Percentiles rank a stretch among this genome's conserved stretches.
phyloP scores from a whole-genome alignment of 257 asterid genomes.

The Osmanthus fragrans region DNA sequence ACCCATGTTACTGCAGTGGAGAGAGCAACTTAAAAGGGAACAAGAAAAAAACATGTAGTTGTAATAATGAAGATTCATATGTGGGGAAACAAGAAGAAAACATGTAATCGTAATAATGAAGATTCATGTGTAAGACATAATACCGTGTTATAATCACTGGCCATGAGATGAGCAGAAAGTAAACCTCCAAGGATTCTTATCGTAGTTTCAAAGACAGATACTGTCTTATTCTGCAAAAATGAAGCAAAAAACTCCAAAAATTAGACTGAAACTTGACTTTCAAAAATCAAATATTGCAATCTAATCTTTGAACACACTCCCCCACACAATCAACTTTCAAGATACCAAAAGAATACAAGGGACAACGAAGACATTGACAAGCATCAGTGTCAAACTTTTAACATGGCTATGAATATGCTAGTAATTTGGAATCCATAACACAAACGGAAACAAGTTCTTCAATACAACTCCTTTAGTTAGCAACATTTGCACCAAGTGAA shows the following conservation, averaged over 20 bases:
- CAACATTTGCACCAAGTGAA: neutral
- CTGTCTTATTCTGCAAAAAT: slow-evolving; percentile 88
- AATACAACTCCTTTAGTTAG: neutral
- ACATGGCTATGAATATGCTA: neutral
- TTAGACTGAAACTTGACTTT: slow-evolving; percentile 15
- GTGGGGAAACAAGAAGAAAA: neutral
- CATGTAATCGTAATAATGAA: slow-evolving; percentile 1
- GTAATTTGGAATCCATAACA: neutral
- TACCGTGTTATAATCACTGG: slow-evolving; percentile 97
- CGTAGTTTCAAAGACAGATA: slow-evolving; percentile 94
- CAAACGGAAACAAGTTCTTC: neutral
- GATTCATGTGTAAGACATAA: slow-evolving; percentile 9
- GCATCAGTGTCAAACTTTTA: neutral
- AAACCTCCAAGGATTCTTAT: slow-evolving; percentile 96
- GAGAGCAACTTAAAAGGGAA: neutral
- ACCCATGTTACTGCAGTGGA: neutral
- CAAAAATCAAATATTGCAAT: slow-evolving; percentile 15
- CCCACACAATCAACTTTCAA: slow-evolving; percentile 8
- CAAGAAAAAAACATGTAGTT: neutral
- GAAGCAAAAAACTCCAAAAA: slow-evolving; percentile 16
- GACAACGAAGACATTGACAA: neutral
- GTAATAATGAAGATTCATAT: neutral
- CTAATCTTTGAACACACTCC: slow-evolving; percentile 14
- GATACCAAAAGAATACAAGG: slow-evolving; percentile 1
- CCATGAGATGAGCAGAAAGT: slow-evolving; percentile 96